Percentiles rank a stretch among this genome's conserved stretches.
Conservation (phyloP, 805 yeast species). For the Candida germanica region DNA sequence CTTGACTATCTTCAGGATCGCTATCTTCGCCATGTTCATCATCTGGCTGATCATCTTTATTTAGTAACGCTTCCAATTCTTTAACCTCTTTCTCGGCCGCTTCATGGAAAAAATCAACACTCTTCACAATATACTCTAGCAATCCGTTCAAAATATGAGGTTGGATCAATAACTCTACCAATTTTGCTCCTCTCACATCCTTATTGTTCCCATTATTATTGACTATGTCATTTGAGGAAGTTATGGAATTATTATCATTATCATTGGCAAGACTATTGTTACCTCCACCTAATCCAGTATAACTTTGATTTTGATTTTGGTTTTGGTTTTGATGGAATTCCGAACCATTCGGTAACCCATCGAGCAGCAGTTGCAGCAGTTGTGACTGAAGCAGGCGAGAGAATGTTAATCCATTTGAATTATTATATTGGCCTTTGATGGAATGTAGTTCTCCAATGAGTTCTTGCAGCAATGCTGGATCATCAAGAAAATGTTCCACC, state of each 20-base stretch:
- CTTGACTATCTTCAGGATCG: slow-evolving; percentile 2
- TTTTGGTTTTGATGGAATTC: too few species aligned
- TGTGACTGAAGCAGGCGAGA: slow-evolving; percentile 22
- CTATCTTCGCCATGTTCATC: not conserved
- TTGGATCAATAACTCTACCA: slow-evolving; percentile 76
- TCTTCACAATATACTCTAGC: slow-evolving; percentile 59
- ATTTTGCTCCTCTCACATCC: slow-evolving; percentile 45
- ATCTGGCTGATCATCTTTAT: slow-evolving; percentile 7
- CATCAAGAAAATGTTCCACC: slow-evolving; percentile 32
- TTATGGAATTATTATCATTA: slow-evolving; percentile 31
- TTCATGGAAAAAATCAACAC: slow-evolving; percentile 44
- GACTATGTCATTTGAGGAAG: slow-evolving; percentile 24
- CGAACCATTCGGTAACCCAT: slow-evolving; percentile 1
- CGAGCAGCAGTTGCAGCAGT: slow-evolving; percentile 6
- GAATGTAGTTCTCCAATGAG: slow-evolving; percentile 35
- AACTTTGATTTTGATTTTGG: not conserved
- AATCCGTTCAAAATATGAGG: slow-evolving; percentile 69
- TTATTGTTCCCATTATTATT: slow-evolving; percentile 25
- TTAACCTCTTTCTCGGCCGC: slow-evolving; percentile 21
- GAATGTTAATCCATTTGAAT: slow-evolving; percentile 23
- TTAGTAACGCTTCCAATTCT: slow-evolving; percentile 17
- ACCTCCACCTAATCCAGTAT: not conserved
- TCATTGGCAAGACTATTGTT: slow-evolving; percentile 9
- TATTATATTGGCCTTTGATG: slow-evolving; percentile 34
- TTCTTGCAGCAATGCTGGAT: slow-evolving; percentile 34